Evolutionary conservation across 225 moss, liverwort and hornwort genomes (phyloP).

Genomic region (Lunularia cruciata): DNA sequence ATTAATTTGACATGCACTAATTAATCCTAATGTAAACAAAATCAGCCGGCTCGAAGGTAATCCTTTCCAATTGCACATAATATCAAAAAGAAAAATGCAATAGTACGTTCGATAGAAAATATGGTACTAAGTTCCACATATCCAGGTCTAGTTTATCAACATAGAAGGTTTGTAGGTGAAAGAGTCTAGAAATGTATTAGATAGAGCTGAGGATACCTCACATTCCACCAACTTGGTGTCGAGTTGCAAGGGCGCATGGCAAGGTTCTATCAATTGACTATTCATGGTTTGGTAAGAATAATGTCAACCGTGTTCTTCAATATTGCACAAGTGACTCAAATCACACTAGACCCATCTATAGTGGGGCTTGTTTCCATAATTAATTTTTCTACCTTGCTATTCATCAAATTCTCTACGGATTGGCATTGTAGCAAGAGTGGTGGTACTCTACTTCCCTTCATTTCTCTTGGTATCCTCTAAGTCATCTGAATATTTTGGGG

Average conservation of each 20-base stretch:
- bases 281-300: constrained; percentile 2
- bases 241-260: constrained; percentile 1
- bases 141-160: too few relatives aligned
- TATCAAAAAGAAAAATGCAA: too few relatives aligned
- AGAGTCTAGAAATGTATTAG: background rate
- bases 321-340: background rate
- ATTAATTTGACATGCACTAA: too few relatives aligned
- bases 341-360: background rate
- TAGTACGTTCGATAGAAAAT: too few relatives aligned
- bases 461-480: background rate
- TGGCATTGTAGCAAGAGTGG: background rate
- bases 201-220: background rate
- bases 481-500: background rate
- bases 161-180: too few relatives aligned
- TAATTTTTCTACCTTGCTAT: background rate
- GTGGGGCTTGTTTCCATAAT: background rate
- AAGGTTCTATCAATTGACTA: background rate
- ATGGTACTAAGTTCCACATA: too few relatives aligned
- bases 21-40: background rate
- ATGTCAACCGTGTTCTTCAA: constrained; percentile 3
- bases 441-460: background rate
- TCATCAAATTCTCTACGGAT: background rate
- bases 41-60: background rate
- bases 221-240: constrained; percentile 1
- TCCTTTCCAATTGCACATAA: too few relatives aligned